Percentiles rank a stretch among this genome's conserved stretches.
phyloP scores from a whole-genome alignment of 805 yeast species.

The Lachancea sp. region DNA sequence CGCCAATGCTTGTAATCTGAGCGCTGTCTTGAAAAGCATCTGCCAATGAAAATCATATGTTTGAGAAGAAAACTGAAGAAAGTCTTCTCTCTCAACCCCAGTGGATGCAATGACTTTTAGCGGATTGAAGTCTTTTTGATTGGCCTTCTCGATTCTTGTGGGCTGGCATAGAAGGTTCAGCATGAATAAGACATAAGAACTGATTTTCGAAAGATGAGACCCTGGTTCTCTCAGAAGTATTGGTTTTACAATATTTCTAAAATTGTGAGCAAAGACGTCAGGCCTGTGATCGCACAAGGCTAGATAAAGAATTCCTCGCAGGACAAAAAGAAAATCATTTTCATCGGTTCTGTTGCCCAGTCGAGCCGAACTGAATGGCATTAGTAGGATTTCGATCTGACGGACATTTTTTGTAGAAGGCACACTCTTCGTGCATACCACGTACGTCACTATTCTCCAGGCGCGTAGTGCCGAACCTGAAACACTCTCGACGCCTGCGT shows the following conservation, averaged over 20 bases:
- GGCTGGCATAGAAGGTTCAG: background rate
- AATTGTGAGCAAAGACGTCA: background rate
- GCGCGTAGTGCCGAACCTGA: conserved; percentile 20
- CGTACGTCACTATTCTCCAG: conserved; percentile 26
- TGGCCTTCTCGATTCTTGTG: background rate
- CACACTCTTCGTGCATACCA: conserved; percentile 10
- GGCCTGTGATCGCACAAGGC: background rate
- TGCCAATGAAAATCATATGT: conserved; percentile 10
- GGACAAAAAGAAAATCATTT: background rate
- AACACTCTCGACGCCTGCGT: conserved; percentile 8
- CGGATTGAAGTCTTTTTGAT: conserved; percentile 10
- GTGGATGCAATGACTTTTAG: conserved; percentile 23
- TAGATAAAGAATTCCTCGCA: conserved; percentile 2
- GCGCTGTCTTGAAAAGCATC: conserved; percentile 5
- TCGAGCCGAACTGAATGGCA: background rate
- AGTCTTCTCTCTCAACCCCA: conserved; percentile 18
- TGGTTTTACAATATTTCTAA: background rate
- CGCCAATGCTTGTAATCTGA: background rate
- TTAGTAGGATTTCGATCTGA: background rate
- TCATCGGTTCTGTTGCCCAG: background rate
- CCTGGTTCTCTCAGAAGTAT: background rate
- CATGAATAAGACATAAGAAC: background rate
- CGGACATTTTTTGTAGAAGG: background rate
- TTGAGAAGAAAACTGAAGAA: conserved; percentile 13
- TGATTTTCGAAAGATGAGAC: background rate